These are phyloP conservation scores for Gigaspora rosea DNA, from an alignment of 192 early-diverging fungal species.

Conservation along the genomic window DNA sequence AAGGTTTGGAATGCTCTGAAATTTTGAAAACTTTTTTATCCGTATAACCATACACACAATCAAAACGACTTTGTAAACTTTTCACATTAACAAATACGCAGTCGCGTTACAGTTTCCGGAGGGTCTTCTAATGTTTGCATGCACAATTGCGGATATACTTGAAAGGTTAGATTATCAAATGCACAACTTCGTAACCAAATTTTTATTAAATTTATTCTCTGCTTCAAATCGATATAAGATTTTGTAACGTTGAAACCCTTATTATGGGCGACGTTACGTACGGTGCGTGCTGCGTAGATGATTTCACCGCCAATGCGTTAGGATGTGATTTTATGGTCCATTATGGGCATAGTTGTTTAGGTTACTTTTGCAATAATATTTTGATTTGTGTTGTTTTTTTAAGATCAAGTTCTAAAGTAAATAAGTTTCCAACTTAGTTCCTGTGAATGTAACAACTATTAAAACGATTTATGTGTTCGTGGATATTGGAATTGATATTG, in stretches of 20 bases:
- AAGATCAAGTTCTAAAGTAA: not conserved
- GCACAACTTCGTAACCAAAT: too few relatives aligned
- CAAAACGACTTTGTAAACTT: too few relatives aligned
- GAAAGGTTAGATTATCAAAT: constrained; percentile 38
- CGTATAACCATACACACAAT: too few relatives aligned
- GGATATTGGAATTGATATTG: constrained; percentile 92
- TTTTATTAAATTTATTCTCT: too few relatives aligned
- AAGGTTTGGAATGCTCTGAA: constrained; percentile 9
- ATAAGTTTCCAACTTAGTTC: constrained; percentile 56
- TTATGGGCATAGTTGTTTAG: constrained; percentile 95
- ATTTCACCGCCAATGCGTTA: constrained; percentile 88
- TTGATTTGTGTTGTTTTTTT: constrained; percentile 4
- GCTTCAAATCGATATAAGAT: constrained; percentile 43
- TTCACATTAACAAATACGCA: not conserved
- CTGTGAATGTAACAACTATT: constrained; percentile 90
- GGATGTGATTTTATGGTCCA: constrained; percentile 98
- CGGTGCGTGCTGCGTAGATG: constrained; percentile 98
- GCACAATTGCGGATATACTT: constrained; percentile 90
- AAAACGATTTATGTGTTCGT: constrained; percentile 99
- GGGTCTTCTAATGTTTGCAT: constrained; percentile 92
- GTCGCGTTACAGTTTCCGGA: constrained; percentile 98
- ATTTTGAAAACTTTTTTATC: too few relatives aligned
- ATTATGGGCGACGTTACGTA: constrained; percentile 99
- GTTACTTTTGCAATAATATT: constrained; percentile 42
- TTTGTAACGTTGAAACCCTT: constrained; percentile 84